Conservation (phyloP, 768 basidiomycete genomes). For the Leccinum longicurvipes region DNA sequence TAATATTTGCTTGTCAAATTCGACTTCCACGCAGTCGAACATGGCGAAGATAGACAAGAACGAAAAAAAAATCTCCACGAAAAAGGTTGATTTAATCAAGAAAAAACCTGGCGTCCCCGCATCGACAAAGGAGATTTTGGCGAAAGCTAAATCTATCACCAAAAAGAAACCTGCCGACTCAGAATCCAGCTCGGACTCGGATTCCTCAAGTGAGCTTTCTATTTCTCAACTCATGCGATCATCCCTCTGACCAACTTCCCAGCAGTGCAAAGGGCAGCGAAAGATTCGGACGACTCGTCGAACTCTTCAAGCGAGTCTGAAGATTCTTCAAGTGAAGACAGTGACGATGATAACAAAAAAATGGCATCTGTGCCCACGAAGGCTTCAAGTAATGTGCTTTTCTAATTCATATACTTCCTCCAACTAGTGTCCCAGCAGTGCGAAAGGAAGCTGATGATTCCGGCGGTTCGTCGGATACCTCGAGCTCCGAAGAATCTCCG, state of each 20-base stretch:
- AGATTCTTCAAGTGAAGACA: neutral
- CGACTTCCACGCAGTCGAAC: conserved; percentile 3
- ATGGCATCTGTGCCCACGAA: neutral
- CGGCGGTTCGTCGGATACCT: conserved; percentile 2
- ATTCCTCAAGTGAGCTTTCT: neutral
- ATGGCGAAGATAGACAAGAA: conserved; percentile 43
- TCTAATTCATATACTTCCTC: neutral
- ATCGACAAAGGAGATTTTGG: conserved; percentile 42
- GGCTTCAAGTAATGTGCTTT: neutral
- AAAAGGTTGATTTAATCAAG: conserved; percentile 29
- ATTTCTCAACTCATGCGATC: neutral
- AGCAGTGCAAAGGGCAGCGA: conserved; percentile 1
- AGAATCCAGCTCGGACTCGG: neutral
- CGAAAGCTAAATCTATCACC: conserved; percentile 36
- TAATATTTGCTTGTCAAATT: neutral
- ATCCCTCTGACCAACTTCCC: neutral
- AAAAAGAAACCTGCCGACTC: neutral
- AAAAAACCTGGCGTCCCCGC: conserved; percentile 23
- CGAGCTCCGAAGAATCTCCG: conserved; percentile 14
- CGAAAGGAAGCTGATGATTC: conserved; percentile 2
- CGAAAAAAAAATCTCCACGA: conserved; percentile 31
- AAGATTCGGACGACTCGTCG: neutral
- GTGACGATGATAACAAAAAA: neutral
- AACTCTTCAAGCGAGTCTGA: neutral
- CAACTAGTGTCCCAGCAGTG: neutral